phyloP scores from a whole-genome alignment of 768 basidiomycete species.

The Galerina marginata region DNA sequence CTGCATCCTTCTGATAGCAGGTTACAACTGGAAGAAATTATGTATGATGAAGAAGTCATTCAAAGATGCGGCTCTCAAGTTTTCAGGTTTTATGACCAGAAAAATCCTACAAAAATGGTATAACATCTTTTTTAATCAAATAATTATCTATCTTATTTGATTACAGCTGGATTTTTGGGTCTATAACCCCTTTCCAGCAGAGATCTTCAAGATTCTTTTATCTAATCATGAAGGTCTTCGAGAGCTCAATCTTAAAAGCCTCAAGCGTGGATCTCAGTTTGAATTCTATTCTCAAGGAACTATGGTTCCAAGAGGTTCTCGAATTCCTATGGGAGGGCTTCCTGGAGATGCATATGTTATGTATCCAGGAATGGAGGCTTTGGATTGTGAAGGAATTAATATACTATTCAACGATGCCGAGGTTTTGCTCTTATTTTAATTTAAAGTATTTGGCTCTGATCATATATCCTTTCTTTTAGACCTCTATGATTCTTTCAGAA shows the following conservation, averaged over 20 bases:
- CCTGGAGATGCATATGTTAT: background rate
- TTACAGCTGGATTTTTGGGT: no score
- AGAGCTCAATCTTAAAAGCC: background rate
- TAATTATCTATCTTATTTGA: no score
- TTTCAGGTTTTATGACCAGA: no score
- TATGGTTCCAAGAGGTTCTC: background rate
- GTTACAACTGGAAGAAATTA: no score
- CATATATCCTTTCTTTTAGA: background rate
- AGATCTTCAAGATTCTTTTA: no score
- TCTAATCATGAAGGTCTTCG: no score
- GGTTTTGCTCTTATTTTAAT: background rate
- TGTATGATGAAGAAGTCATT: no score
- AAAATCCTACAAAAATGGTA: no score
- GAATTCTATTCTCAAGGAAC: background rate
- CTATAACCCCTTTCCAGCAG: no score
- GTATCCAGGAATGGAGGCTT: background rate
- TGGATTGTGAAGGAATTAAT: background rate
- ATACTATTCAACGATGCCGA: background rate
- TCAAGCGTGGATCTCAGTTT: background rate
- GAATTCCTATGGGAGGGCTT: background rate
- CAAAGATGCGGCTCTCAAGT: no score
- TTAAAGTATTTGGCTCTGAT: background rate
- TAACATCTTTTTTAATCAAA: no score
- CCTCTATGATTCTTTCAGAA: background rate
- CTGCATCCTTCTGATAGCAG: no score